Base-by-base conservation (phyloP, 345 rosid genomes). In the Populus simonii region DNA sequence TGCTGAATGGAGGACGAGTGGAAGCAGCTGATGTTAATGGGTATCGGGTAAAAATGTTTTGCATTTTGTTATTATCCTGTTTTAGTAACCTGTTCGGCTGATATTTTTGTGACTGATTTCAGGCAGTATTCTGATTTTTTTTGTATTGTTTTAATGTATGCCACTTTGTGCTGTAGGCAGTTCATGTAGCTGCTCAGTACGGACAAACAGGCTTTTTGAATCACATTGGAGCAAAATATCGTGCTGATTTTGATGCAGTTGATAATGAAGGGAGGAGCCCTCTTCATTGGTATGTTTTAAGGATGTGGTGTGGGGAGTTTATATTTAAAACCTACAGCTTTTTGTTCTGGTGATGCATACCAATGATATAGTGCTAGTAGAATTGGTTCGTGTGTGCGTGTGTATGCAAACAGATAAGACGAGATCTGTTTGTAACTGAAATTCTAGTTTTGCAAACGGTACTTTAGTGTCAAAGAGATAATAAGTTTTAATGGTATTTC, bases 221-320 rank as follows among this genome's bases (percentile, higher is more conserved):
- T 87, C 94, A 90, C 81, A 80, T 96, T 78, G 73, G 90, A 75
- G 92, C 87, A 61, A 81, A 84, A 71, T 89, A 91, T 84, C 84
- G 75, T 23, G 99, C 98, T 13, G 96, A 96, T 77, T 84, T 82
- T 81, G 94, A 92, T 59, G 91, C 91, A 22, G 83, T 89, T 49
- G 99, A 96, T 84, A 86, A 85, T n/a, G 90, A 89, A 79, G 99
- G 98, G 73, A 96, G 96, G 89, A 92, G 90, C 68, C 94, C 97
- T 67, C 92, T 96, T 68, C 99, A 96, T 83, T 96, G 99, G 99
- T 93, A 90, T 75, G 90, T 68, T 15, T 33, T 41, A 59, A 29
- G 49, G 31, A 51, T 65, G 8, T 63, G 43, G 25, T 67, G 66
- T 31, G 62, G 45, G 59, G 59, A 39, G 59, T 39, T 75, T 55